Evolutionary conservation across 2,329 filamentous ascomycete genomes (phyloP), one percentile per base, ranked within the genome.

Genomic region (Pseudogymnoascus verrucosus): DNA sequence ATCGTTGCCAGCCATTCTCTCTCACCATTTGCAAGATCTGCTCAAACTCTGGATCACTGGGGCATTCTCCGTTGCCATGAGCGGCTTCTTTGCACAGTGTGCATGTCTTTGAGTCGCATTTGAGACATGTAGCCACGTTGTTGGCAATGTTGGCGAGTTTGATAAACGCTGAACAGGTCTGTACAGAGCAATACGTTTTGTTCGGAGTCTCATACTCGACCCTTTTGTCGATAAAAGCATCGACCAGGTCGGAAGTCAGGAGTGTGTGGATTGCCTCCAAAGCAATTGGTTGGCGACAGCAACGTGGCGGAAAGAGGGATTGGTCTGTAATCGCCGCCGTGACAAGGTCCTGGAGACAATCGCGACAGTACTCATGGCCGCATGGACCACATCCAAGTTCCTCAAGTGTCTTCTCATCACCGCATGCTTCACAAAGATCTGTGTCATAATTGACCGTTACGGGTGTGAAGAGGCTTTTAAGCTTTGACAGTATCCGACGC

Each of bases 301-400:
- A 87, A 1, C 76, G 75, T 0, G 84, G 82, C 0, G 84, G 84
- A 64, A 84, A 87, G 0, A 82, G 68, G 0, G 77, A 74, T 63
- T 86, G 80, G 65, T 85, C 80, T 0, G 64, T 72, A 21, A 81
- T 74, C 0, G 80, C 75, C 0, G 69, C 62, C 1, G 65, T n/a
- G 69, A 86, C 82, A 0, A 85, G 75, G 0, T 65, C 63, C 1
- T 68, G 67, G 0, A 86, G 67, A 67, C 84, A 87, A 0, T 65
- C 66, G 0, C 70, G 69, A 67, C 84, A 87, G 70, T 85, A 87
- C 2, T 76, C 68, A 65, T 87, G 81, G 0, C 70, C 8, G 70
- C 83, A 76, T 23, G 78, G 72, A 65, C 70, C 67, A 37, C 61
- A 63, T 2, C 63, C 64, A 7, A 68, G 21, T 19, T 71, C 64